Evolutionary conservation across 768 basidiomycete species (phyloP).

Genomic region (Amanita molliuscula): DNA sequence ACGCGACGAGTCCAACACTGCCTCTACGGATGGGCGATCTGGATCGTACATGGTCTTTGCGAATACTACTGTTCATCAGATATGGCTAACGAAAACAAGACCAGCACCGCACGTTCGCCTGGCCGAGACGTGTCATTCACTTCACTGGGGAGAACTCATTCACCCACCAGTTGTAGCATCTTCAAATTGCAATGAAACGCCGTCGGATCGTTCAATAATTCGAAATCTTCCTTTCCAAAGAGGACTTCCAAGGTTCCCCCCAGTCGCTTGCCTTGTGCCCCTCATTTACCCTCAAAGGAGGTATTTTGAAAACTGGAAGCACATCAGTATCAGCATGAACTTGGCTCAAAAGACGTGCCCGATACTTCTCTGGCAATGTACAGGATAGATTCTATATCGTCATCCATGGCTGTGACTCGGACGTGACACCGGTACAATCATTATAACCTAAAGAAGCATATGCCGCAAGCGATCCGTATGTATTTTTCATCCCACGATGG

Average conservation of each 20-base stretch:
- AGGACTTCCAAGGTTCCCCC: conserved; percentile 77
- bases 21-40: conserved; percentile 76
- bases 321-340: conserved; percentile 6
- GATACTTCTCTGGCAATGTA: conserved; percentile 88
- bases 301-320: conserved; percentile 77
- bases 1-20: conserved; percentile 90
- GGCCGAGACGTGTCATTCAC: neutral
- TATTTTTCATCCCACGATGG: conserved; percentile 26
- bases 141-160: neutral
- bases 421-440: conserved; percentile 6
- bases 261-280: conserved; percentile 90
- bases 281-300: conserved; percentile 75
- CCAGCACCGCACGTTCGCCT: conserved; percentile 4
- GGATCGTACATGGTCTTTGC: conserved; percentile 79
- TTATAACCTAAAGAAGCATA: no score
- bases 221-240: conserved; percentile 90
- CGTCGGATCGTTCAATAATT: conserved; percentile 66
- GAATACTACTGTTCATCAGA: conserved; percentile 49
- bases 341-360: conserved; percentile 35
- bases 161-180: conserved; percentile 65
- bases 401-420: conserved; percentile 35
- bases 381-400: conserved; percentile 84
- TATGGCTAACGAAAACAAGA: neutral
- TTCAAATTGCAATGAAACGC: conserved; percentile 69
- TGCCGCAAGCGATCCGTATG: no score